Evolutionary conservation across 352 stramenopile genomes (phyloP), one percentile per base, ranked within the genome.

Genomic region (Phytopythium mirpurense): DNA sequence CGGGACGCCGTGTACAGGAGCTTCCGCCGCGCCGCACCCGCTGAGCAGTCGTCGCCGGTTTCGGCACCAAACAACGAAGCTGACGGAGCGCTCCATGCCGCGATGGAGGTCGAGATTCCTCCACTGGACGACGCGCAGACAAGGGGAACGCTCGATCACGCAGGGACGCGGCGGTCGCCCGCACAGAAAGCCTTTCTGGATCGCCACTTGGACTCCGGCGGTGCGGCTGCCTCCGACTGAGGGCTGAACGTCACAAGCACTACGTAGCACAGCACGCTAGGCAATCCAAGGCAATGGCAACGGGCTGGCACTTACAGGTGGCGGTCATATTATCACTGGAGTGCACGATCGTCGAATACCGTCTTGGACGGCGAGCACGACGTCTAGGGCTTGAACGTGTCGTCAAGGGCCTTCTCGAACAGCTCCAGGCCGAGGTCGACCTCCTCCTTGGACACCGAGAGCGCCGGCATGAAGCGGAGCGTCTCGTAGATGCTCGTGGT

Each of bases 401-500:
- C 70, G 46, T 77, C 60, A 24, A 86, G 43, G 23, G 75, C 70
- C 54, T 78, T 80, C 49, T 82, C 70, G 38, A 86, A 83, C 41
- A 84, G 82, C 52, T 74, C 70, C 23, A 84, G 54, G 19, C 72
- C 75, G 59, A 84, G 54, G 1, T 56, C 34, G 32, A 63, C 72
- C 50, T 98, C 90, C 32, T 91, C 82, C 44, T 86, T 67, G 24
- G 73, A 82, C 21, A 97, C 76, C 47, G 77, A 97, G 55, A 98
- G 79, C 40, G 93, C 74, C 42, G 90, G 90, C 68, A 98, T 96
- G 66, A 97, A 97, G 32, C 89, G 86, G 31, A 98, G 60, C 9
- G 91, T 97, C 67, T 97, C 91, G 63, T 89, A 96, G 18, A 93
- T 86, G 56, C 87, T 94, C 29, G 83, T 92, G n/a, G 83, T 96